Evolutionary conservation across 208 protist species (phyloP), one percentile per base, ranked within the genome.

Genomic region (Acanthamoeba castellanii): DNA sequence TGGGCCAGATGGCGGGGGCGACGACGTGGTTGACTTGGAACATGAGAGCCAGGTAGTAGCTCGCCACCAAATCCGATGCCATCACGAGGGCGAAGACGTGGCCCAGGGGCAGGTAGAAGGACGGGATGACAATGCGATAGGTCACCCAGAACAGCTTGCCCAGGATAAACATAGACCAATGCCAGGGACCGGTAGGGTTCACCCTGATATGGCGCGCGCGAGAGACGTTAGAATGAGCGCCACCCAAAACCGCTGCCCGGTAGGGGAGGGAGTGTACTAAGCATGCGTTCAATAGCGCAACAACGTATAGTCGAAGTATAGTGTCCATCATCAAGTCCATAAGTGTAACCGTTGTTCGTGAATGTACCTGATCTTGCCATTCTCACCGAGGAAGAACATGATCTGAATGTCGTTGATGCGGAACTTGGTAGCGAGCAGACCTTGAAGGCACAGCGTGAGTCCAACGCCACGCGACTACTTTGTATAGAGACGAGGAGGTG

Each of bases 21-120:
- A 94, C 94, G 13, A 97, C 95, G 91, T 97, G 96, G 94, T 88
- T 95, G 27, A 96, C 96, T 89, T 97, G 96, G 96, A 97, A 97
- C 14, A 78, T 97, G 7, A 97, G 59, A 4, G 96, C 92, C 9
- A 97, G 84, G 78, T 95, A 97, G 32, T 96, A 97, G 68, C 88
- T 91, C 13, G 96, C 85, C n/a, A 96, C 57, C 5, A 94, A 8
- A 32, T 97, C 96, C 6, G 95, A 9, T 0, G 97, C 20, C 11
- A 93, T 59, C 27, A 96, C 94, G 34, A 92, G 74, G 7, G 66
- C 30, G 22, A 97, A 27, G 50, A 96, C 59, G n/a, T 95, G n/a
- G 14, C 55, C 32, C 3, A 95, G 52, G 27, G 61, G 88, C 20
- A 87, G 91, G 25, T 57, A 64, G 42, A 76, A 55, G 18, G 94